Conservation (phyloP, 257 asterid species). For the Petunia axillaris region DNA sequence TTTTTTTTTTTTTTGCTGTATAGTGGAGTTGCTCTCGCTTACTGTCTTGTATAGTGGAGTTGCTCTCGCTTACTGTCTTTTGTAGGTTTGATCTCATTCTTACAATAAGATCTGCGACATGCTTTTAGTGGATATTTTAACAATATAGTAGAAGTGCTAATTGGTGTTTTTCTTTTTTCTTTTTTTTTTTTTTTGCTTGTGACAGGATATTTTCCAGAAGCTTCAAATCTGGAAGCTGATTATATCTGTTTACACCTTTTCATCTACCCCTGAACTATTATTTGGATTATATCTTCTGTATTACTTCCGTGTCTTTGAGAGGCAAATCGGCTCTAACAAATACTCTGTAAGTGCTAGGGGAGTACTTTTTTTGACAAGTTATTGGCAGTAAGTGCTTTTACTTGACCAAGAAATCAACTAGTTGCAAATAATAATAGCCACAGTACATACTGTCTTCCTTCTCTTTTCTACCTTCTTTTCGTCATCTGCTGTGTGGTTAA, state of each 20-base stretch:
- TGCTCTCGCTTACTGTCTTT: not conserved
- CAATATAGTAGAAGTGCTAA: not conserved
- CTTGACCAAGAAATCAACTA: not conserved
- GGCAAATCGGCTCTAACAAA: conserved; percentile 98
- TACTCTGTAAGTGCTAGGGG: conserved; percentile 69
- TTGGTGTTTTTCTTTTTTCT: conserved; percentile 24
- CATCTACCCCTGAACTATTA: conserved; percentile 91
- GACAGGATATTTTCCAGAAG: conserved; percentile 90
- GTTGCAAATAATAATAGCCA: not conserved
- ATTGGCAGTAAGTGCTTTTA: not conserved
- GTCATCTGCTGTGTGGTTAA: not conserved
- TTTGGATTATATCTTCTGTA: conserved; percentile 90
- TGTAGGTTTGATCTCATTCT: not conserved
- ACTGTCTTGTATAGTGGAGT: not conserved
- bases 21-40: not conserved
- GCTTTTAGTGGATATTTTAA: not conserved
- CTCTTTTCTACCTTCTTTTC: not conserved
- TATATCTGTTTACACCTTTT: conserved; percentile 81
- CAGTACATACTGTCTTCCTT: not conserved
- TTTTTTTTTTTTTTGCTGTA: not conserved
- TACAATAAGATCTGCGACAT: not conserved
- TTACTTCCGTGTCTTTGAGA: conserved; percentile 97
- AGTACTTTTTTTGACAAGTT: conserved; percentile 26
- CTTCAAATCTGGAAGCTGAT: conserved; percentile 94
- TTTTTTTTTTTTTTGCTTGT: conserved; percentile 36